Base-by-base conservation (phyloP, 257 asterid genomes). In the Hygrophila difformis region DNA sequence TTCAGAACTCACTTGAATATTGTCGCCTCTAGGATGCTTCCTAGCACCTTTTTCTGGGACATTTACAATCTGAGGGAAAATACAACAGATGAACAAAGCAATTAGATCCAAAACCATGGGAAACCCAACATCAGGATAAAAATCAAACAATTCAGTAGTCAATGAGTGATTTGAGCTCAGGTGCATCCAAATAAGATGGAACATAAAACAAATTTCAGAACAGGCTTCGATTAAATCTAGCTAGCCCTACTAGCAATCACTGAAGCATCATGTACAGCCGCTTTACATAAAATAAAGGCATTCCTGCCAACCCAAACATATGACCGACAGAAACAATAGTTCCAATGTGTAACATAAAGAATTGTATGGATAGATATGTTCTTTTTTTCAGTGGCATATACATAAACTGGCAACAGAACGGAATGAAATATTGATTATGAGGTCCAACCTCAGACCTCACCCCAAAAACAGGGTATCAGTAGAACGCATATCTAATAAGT, bases 41-140 rank as follows among this genome's bases (percentile, higher is more conserved):
- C 99, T 74, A 51, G 99, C 96, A 2, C 99, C 99, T 64, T 91
- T 91, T 74, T 91, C 99, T 0, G 99, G 99, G 48, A 91, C 99
- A 76, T 86, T 91, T 53, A 91, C 99, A 63, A 86, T 82, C 99
- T 91, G 77, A 51, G 28, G 42, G 28, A 33, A 7, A 63, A 59
- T 26, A 39, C 60, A 64, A 33, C 4, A 28, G 18, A 50, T 35
- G 21, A 15, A 28, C 16, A 38, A 60, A 64, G 44, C 49, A 43
- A 19, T 8, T 4, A 19, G n/a, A 39, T 59, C 24, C 34, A 13
- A 60, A 55, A 8, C 19, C 4, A 49, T 18, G 31, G 16, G 39
- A 33, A 19, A n/a, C n/a, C 3, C 22, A 34, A 28, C 29, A 24
- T 24, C 29, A 24, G 7, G 29, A 24, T 7, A 24, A 24, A 26